Percentiles rank a stretch among this genome's conserved stretches.
These are phyloP conservation scores for Russula sp. DNA, from an alignment of 768 basidiomycete genomes.

Conservation along the genomic window DNA sequence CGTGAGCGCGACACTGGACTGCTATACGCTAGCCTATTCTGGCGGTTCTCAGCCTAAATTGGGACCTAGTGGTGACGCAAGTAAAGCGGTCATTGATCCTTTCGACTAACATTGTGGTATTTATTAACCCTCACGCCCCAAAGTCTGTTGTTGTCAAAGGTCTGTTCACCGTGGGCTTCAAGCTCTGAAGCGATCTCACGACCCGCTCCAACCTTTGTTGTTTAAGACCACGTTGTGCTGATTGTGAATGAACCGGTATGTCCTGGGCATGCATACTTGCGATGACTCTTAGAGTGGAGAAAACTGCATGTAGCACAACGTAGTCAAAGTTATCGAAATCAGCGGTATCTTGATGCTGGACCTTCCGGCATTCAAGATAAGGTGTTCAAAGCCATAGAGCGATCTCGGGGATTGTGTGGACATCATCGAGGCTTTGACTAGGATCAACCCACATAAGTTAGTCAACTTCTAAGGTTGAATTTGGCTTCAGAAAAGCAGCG, in stretches of 20 bases:
- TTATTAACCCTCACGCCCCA: conserved; percentile 57
- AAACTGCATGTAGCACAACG: too few species aligned
- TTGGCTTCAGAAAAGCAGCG: not conserved
- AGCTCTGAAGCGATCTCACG: not conserved
- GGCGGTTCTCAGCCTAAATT: conserved; percentile 44
- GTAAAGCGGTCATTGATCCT: conserved; percentile 60
- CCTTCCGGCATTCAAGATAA: conserved; percentile 48
- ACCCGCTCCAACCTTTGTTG: not conserved
- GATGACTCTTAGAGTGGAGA: too few species aligned
- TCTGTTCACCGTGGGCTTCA: too few species aligned
- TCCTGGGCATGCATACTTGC: not conserved
- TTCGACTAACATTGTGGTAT: conserved; percentile 65
- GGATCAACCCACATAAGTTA: conserved; percentile 35
- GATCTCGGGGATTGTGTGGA: conserved; percentile 39
- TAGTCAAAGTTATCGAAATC: too few species aligned
- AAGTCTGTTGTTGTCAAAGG: conserved; percentile 29
- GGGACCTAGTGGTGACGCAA: conserved; percentile 48
- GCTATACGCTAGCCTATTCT: not conserved
- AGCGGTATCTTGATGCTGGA: too few species aligned
- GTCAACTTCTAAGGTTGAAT: not conserved
- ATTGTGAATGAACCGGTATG: conserved; percentile 56
- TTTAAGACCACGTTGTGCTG: conserved; percentile 61
- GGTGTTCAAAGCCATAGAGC: conserved; percentile 51
- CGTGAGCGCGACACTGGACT: conserved; percentile 28
- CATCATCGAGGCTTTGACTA: conserved; percentile 44